Conservation (phyloP, 345 rosid genomes). For the Carallia brachiata region DNA sequence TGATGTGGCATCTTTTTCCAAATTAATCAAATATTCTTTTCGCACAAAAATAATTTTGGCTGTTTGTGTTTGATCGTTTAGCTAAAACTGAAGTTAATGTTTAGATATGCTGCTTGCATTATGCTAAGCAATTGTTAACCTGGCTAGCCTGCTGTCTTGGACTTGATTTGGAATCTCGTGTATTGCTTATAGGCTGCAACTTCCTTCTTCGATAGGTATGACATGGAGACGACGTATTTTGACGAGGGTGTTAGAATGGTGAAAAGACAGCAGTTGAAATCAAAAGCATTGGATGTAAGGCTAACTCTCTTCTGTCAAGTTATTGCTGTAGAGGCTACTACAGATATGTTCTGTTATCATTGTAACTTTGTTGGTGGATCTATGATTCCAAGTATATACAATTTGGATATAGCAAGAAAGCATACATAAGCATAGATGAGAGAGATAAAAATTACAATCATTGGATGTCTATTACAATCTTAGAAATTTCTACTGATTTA, state of each 20-base stretch:
- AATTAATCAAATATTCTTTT: background rate
- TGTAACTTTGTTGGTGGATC: no score
- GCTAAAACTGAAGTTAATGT: background rate
- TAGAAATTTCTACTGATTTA: no score
- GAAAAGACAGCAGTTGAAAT: constrained; percentile 49
- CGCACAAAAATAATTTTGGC: background rate
- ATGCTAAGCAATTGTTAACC: background rate
- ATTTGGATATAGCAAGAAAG: no score
- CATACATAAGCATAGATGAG: no score
- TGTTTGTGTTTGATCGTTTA: background rate
- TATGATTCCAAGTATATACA: no score
- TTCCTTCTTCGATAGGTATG: constrained; percentile 47
- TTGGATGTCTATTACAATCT: no score
- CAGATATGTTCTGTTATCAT: no score
- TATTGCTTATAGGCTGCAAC: constrained; percentile 9
- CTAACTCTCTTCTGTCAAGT: background rate
- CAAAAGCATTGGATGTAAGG: constrained; percentile 68
- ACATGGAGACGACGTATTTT: constrained; percentile 61
- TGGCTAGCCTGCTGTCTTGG: background rate
- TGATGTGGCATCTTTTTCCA: background rate
- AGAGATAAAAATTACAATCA: no score
- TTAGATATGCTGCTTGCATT: background rate
- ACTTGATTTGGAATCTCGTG: constrained; percentile 7
- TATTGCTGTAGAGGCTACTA: background rate
- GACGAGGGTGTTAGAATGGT: constrained; percentile 71